Evolutionary conservation across 75 land plant genomes (phyloP), one percentile per base, ranked within the genome.

Genomic region (Sequoia sempervirens): DNA sequence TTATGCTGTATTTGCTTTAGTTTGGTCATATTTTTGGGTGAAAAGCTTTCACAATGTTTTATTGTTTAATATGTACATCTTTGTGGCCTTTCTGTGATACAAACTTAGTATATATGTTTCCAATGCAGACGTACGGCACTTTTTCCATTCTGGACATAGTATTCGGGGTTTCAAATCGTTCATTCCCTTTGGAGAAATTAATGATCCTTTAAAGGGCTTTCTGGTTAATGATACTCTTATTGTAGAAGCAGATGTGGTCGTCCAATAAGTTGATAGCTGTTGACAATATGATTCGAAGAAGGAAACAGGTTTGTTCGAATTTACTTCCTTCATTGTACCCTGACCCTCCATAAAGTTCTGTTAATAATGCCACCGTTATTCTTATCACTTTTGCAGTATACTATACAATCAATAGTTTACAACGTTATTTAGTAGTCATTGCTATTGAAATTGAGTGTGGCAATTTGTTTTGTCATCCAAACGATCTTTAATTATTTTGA

Each of bases 131-230:
- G 90, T 95, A 20, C 93, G 93, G 66, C 99, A 93, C 46, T 91
- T 93, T 75, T 96, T 96, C 85, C 91, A 95, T 89, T 91, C 91
- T 13, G 82, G 94, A 54, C 95, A 95, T 85, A 95, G 99, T 95
- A 80, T 95, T 97, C 97, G 99, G n/a, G n/a, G 99, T 68, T 96
- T 96, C 85, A 96, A 95, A 36, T 93, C 99, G 2, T 95, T 96
- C 80, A 96, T 96, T 95, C 87, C 94, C 41, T 90, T 96, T 58
- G 84, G 89, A 83, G 99, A 96, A n/a, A 84, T 93, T 26, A 92
- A 95, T 83, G 97, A 96, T 81, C 90, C 92, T 14, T 83, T 75
- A 20, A 90, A 91, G 15, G 15, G 53, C 14, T 50, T 1, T 50
- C 53, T 50, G 53, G 53, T 50, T 50, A 13, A 50, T 50, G 99